A percentile compares a stretch with the other conserved stretches of the same genome.
These are phyloP conservation scores for Pseudogymnoascus sp. DNA, from an alignment of 2,329 filamentous ascomycete genomes.

Conservation along the genomic window DNA sequence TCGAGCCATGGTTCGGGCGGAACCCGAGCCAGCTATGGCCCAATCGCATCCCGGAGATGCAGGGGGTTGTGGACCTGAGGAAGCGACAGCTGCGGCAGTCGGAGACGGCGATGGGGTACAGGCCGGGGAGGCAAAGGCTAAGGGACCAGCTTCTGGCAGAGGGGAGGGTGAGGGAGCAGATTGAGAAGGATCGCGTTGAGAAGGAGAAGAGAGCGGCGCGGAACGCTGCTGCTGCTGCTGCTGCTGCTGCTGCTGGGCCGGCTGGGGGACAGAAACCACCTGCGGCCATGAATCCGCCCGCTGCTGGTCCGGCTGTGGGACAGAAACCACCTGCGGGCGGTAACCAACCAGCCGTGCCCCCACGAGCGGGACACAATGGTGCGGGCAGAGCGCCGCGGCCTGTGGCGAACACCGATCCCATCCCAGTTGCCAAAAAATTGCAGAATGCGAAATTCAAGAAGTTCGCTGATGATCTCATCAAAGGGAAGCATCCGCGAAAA, in stretches of 20 bases:
- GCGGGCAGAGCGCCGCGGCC: not conserved
- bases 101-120: not conserved
- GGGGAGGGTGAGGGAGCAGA: too few species aligned
- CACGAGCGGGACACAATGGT: not conserved
- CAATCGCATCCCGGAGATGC: not conserved
- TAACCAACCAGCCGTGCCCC: not conserved
- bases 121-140: too few species aligned
- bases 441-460: not conserved
- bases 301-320: too few species aligned
- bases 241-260: not conserved
- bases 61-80: not conserved
- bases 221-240: not conserved
- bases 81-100: not conserved
- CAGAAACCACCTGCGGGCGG: not conserved
- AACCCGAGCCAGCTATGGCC: not conserved
- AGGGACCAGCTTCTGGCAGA: too few species aligned
- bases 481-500: too few species aligned
- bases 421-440: not conserved
- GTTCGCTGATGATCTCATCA: not conserved
- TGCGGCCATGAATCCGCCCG: not conserved
- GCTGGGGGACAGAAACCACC: not conserved
- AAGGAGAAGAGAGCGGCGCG: too few species aligned
- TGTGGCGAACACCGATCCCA: not conserved
- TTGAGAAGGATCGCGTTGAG: too few species aligned
- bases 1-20: not conserved